Percentiles rank a stretch among this genome's conserved stretches.
Evolutionary conservation across 805 yeast species (phyloP).

Genomic region (Lachancea sp.): DNA sequence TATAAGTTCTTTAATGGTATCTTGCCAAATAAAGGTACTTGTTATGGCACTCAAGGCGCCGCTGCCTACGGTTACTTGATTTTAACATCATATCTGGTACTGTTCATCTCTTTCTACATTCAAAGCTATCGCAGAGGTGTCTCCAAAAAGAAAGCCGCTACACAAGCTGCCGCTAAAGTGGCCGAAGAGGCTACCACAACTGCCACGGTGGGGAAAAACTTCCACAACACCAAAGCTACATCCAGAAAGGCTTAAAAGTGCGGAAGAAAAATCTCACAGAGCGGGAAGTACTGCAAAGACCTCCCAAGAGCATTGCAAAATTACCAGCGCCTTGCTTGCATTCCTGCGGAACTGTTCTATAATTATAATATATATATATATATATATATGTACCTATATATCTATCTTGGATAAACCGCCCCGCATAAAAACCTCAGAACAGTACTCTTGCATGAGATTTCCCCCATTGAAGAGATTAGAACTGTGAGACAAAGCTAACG

Average conservation of each 20-base stretch:
- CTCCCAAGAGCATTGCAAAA: too few species aligned
- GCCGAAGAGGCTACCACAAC: conserved; percentile 12
- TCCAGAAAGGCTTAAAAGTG: conserved; percentile 30
- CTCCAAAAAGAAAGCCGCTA: conserved; percentile 25
- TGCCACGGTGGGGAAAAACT: conserved; percentile 19
- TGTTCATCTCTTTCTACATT: conserved; percentile 90
- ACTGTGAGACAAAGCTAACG: too few species aligned
- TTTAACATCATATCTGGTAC: conserved; percentile 78
- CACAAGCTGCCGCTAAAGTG: conserved; percentile 13
- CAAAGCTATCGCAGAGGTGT: conserved; percentile 62
- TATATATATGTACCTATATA: too few species aligned
- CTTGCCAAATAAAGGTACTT: conserved; percentile 75
- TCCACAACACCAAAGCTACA: conserved; percentile 23
- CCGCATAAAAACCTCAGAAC: too few species aligned
- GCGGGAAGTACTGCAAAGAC: too few species aligned
- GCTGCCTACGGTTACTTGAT: conserved; percentile 88
- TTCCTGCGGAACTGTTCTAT: too few species aligned
- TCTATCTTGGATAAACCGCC: too few species aligned
- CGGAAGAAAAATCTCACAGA: too few species aligned
- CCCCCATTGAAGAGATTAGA: too few species aligned
- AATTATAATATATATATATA: too few species aligned
- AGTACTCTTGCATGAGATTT: too few species aligned
- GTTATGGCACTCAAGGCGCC: conserved; percentile 89
- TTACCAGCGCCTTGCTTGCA: too few species aligned
- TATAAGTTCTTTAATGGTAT: conserved; percentile 50